Conservation (phyloP, 1,139 yeast species). For the Yamadazyma epiphylla region DNA sequence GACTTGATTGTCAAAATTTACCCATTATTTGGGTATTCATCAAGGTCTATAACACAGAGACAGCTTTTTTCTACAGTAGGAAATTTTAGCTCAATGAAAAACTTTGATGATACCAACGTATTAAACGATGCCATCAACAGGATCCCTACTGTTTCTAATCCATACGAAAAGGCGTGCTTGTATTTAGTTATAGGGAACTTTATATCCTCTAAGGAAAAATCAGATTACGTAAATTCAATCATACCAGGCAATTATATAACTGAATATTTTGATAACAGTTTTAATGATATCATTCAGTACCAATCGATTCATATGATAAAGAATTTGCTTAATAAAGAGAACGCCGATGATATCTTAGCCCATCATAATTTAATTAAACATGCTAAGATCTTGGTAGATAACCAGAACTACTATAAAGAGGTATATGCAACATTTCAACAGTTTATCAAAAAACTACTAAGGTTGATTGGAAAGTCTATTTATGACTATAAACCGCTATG, state of each 20-base stretch:
- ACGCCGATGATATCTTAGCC: slow-evolving; percentile 10
- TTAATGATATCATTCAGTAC: slow-evolving; percentile 35
- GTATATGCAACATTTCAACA: slow-evolving; percentile 22
- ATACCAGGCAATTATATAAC: slow-evolving; percentile 16
- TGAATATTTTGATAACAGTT: slow-evolving; percentile 18
- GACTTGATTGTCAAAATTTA: slow-evolving; percentile 5
- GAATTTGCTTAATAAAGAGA: slow-evolving; percentile 20
- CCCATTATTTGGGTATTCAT: slow-evolving; percentile 5
- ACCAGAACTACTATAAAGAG: slow-evolving; percentile 34
- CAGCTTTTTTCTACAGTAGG: slow-evolving; percentile 36
- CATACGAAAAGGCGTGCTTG: slow-evolving; percentile 26
- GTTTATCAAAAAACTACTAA: slow-evolving; percentile 29
- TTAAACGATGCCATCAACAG: slow-evolving; percentile 8
- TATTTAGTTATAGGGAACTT: slow-evolving; percentile 36
- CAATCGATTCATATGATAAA: slow-evolving; percentile 37
- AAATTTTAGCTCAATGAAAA: slow-evolving; percentile 29
- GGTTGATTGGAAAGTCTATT: slow-evolving; percentile 9
- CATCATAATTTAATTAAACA: slow-evolving; percentile 15
- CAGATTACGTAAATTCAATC: slow-evolving; percentile 11
- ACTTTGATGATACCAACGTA: slow-evolving; percentile 9
- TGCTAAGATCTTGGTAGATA: slow-evolving; percentile 31
- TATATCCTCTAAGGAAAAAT: slow-evolving; percentile 18
- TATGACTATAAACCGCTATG: slow-evolving; percentile 17
- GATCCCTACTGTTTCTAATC: slow-evolving; percentile 11
- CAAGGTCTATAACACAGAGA: slow-evolving; percentile 15